These are phyloP conservation scores for Lactuca sativa DNA, from an alignment of 129 eudicot genomes.

Conservation along the genomic window DNA sequence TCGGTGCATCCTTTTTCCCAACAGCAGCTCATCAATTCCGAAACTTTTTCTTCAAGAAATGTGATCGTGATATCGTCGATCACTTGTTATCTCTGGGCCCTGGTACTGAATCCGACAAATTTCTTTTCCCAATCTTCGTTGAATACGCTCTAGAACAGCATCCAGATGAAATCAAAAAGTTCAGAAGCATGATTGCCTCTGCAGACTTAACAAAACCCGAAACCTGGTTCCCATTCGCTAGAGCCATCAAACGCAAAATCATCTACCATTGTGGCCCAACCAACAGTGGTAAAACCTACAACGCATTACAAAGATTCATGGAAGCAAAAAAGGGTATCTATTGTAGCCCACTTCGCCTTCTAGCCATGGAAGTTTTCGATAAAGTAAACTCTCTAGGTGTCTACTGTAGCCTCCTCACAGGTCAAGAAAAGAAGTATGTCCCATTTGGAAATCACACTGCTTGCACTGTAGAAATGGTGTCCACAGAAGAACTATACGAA, in stretches of 20 bases:
- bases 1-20: conserved; percentile 73
- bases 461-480: conserved; percentile 98
- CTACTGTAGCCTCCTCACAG: conserved; percentile 87
- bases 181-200: conserved; percentile 68
- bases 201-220: conserved; percentile 93
- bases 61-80: conserved; percentile 41
- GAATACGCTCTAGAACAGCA: conserved; percentile 80
- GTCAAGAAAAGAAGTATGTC: conserved; percentile 85
- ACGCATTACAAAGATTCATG: conserved; percentile 91
- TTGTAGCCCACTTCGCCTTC: conserved; percentile 95
- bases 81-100: conserved; percentile 63
- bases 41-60: conserved; percentile 48
- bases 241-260: conserved; percentile 93
- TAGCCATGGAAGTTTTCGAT: conserved; percentile 99
- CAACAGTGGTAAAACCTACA: conserved; percentile 96
- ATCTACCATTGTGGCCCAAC: conserved; percentile 98
- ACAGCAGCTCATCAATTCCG: conserved; percentile 58
- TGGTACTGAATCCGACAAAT: conserved; percentile 58
- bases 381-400: conserved; percentile 80
- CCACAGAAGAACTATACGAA: conserved; percentile 75
- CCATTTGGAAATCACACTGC: conserved; percentile 86
- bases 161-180: conserved; percentile 70
- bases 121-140: conserved; percentile 83
- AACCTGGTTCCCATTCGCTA: conserved; percentile 97
- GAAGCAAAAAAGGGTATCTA: conserved; percentile 87